phyloP scores from a whole-genome alignment of 2,329 filamentous ascomycete genomes.

The Talaromyces sp. region DNA sequence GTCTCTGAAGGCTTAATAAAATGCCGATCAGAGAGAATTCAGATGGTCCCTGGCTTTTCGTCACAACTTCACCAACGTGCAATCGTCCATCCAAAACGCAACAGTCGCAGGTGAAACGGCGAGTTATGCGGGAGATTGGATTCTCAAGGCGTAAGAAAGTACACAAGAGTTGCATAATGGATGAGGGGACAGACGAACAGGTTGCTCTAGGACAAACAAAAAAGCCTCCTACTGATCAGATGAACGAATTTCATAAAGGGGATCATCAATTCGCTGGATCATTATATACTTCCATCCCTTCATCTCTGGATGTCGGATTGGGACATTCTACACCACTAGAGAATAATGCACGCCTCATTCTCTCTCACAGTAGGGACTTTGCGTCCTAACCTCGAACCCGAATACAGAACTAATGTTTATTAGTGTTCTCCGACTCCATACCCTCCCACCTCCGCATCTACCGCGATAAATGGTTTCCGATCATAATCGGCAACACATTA shows the following conservation, averaged over 20 bases:
- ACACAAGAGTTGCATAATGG: background rate
- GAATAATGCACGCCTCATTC: background rate
- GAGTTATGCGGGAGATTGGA: background rate
- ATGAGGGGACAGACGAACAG: background rate
- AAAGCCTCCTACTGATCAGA: background rate
- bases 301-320: background rate
- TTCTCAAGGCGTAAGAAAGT: background rate
- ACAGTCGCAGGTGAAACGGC: background rate
- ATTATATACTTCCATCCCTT: background rate
- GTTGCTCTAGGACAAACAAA: no score
- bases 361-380: background rate
- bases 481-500: background rate
- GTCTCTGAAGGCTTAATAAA: no score
- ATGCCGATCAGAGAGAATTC: background rate
- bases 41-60: background rate
- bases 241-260: background rate
- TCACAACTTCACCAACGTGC: background rate
- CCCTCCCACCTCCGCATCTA: conserved; percentile 1
- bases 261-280: no score
- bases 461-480: background rate
- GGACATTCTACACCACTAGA: background rate
- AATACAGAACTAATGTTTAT: background rate
- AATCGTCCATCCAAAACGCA: background rate
- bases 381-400: background rate
- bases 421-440: conserved; percentile 3